Evolutionary conservation across 176 grass and related monocot species (phyloP), one percentile per base, ranked within the genome.

Genomic region (Rhynchospora pubera): DNA sequence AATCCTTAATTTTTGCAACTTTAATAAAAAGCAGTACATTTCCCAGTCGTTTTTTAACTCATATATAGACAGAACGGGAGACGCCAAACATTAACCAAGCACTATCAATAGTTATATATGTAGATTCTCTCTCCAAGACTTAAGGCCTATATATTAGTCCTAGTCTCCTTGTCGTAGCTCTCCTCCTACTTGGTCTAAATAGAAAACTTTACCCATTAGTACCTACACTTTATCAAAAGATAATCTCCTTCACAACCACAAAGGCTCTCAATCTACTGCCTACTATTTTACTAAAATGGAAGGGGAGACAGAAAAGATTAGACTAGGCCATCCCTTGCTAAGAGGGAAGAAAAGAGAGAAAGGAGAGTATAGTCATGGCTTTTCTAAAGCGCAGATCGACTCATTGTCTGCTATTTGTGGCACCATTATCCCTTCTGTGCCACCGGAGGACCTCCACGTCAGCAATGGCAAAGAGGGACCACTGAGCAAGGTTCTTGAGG

Each of bases 301-400:
- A 62, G 86, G 43, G 71, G 56, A 67, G 8, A 70, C 13, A 7
- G 30, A 44, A 19, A n/a, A 74, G 57, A 78, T 72, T 28, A 52
- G 51, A 79, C 81, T 53, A 39, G 94, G 94, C 0, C 96, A 94
- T 83, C 92, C 90, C 68, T 84, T 93, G n/a, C 87, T 94, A 9
- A 64, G 85, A 44, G 83, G 79, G 76, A 72, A 83, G 84, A 62
- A 67, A 6, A 52, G 28, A 8, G 5, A 79, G 70, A 83, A 68
- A 5, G 87, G 84, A 84, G 58, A 62, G 2, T 93, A 94, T 84
- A 89, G 85, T 15, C 96, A 98, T 83, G 96, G 90, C 32, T 90
- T 98, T 85, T 98, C 89, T n/a, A 58, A 77, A 71, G 82, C 85
- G 57, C 90, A 98, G 84, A 91, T 98, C 83, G 34, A 83, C 44